A percentile compares a stretch with the other conserved stretches of the same genome.
Conservation (phyloP, 129 eudicot genomes). For the Pulicaria dysenterica region DNA sequence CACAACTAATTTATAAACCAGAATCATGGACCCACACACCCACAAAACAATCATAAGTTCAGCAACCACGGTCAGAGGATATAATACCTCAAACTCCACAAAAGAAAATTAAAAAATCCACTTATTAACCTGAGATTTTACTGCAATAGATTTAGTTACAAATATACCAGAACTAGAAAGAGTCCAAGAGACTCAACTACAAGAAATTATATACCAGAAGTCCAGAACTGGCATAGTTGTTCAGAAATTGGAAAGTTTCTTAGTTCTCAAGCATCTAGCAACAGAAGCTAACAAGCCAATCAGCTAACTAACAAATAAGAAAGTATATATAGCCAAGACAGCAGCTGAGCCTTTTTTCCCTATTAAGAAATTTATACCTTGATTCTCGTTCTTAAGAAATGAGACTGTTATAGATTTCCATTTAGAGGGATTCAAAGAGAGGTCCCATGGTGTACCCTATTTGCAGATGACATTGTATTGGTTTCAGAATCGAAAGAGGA, state of each 20-base stretch:
- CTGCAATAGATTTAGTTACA: not conserved
- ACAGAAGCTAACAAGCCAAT: not conserved
- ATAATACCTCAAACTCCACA: not conserved
- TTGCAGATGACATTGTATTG: no score
- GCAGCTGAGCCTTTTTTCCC: not conserved
- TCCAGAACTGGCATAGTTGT: not conserved
- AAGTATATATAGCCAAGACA: slow-evolving; percentile 8
- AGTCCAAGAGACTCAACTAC: slow-evolving; percentile 5
- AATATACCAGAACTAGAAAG: not conserved
- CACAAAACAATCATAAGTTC: not conserved
- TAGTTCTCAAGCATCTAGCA: not conserved
- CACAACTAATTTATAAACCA: slow-evolving; percentile 13
- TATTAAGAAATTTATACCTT: slow-evolving; percentile 11
- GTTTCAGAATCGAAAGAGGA: no score
- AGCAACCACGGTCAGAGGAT: not conserved
- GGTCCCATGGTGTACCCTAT: no score
- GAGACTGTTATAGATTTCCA: not conserved
- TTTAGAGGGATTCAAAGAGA: no score
- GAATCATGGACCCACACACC: not conserved
- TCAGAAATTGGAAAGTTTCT: not conserved
- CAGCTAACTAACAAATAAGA: not conserved
- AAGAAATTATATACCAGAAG: not conserved
- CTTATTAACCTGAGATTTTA: not conserved
- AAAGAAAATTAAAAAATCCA: not conserved
- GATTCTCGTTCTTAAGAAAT: slow-evolving; percentile 12